Percentiles rank a stretch among this genome's conserved stretches.
These are phyloP conservation scores for Penicillium flavigenum DNA, from an alignment of 495 filamentous ascomycete species.

Conservation along the genomic window DNA sequence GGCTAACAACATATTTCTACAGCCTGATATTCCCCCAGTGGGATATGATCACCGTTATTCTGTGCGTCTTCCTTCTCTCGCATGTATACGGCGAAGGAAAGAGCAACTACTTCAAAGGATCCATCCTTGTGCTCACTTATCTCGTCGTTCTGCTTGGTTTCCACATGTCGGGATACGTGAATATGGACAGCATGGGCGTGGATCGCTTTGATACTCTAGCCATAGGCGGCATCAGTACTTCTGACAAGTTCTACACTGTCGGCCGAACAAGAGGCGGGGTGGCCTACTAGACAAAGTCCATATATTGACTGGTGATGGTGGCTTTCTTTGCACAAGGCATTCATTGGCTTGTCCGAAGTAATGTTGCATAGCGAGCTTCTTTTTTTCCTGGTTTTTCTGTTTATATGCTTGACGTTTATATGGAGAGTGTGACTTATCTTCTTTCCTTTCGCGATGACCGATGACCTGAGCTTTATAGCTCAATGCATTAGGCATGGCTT, in stretches of 20 bases:
- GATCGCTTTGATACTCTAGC: slow-evolving; percentile 71
- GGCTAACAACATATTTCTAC: slow-evolving; percentile 15
- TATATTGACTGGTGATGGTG: not conserved
- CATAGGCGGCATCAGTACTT: slow-evolving; percentile 34
- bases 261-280: slow-evolving; percentile 34
- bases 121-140: slow-evolving; percentile 90
- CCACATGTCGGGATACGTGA: slow-evolving; percentile 78
- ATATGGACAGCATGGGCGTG: slow-evolving; percentile 56
- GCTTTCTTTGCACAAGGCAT: not conserved
- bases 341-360: not conserved
- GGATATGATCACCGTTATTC: slow-evolving; percentile 97
- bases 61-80: slow-evolving; percentile 94
- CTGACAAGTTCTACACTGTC: slow-evolving; percentile 43
- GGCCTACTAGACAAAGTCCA: slow-evolving; percentile 28
- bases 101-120: slow-evolving; percentile 70
- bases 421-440: not conserved
- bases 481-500: slow-evolving; percentile 3
- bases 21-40: slow-evolving; percentile 96
- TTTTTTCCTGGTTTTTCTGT: not conserved
- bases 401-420: slow-evolving; percentile 5
- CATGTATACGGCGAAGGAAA: slow-evolving; percentile 99
- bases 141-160: slow-evolving; percentile 90
- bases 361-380: slow-evolving; percentile 17
- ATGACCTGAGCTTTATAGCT: slow-evolving; percentile 1
- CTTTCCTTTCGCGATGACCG: not conserved